Conservation (phyloP, 176 grass and related monocot species). For the Avena insularis region DNA sequence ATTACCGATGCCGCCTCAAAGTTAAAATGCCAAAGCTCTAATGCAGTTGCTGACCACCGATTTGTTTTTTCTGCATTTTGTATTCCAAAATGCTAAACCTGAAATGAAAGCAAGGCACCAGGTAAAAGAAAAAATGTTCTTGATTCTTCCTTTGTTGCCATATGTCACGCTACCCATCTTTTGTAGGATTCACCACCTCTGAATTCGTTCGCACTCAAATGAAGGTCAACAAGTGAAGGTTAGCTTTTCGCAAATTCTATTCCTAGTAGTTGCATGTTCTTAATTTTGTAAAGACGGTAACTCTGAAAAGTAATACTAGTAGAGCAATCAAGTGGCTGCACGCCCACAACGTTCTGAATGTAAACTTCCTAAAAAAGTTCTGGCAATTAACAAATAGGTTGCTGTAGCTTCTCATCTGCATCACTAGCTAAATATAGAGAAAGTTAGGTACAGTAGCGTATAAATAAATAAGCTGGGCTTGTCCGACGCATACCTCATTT, state of each 20-base stretch:
- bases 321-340: constrained; percentile 1
- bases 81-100: constrained; percentile 38
- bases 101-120: constrained; percentile 32
- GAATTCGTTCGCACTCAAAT: constrained; percentile 19
- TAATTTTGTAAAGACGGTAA: neutral
- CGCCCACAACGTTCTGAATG: constrained; percentile 3
- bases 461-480: constrained; percentile 5
- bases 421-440: constrained; percentile 2
- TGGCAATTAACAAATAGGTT: neutral
- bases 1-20: constrained; percentile 23
- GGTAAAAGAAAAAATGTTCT: constrained; percentile 17
- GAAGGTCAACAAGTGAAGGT: neutral
- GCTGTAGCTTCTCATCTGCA: neutral
- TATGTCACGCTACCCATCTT: constrained; percentile 38
- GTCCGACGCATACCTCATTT: constrained; percentile 40
- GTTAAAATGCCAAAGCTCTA: constrained; percentile 37
- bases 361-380: neutral
- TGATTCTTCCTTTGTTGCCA: constrained; percentile 27
- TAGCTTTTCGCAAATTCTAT: neutral
- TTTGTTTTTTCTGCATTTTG: neutral
- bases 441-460: neutral
- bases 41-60: neutral
- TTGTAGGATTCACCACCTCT: neutral
- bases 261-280: neutral
- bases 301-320: neutral